Conservation (phyloP, 179 eudicot species). For the Spergularia azorica region DNA sequence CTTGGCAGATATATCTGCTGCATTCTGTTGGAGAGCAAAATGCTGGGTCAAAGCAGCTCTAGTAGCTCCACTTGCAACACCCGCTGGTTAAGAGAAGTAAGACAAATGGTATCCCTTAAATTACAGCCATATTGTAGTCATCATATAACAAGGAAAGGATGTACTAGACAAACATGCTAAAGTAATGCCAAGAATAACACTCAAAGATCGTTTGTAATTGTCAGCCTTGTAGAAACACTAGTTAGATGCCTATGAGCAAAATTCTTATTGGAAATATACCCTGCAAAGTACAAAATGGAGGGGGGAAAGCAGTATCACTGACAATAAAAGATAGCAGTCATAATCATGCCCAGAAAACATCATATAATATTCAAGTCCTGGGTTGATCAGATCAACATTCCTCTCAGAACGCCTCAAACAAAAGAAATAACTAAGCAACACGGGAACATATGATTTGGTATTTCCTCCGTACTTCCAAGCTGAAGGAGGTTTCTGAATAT, state of each 20-base stretch:
- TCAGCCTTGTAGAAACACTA: background rate
- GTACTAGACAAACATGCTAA: background rate
- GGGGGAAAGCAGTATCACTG: conserved; percentile 1
- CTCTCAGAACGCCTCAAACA: background rate
- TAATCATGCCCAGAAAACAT: background rate
- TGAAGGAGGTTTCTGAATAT: conserved; percentile 1
- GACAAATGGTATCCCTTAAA: conserved; percentile 27
- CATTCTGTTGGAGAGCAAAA: conserved; percentile 94
- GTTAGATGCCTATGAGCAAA: background rate
- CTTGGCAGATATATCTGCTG: conserved; percentile 99
- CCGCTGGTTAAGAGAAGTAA: conserved; percentile 55
- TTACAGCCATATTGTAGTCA: conserved; percentile 8
- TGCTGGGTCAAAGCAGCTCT: conserved; percentile 99
- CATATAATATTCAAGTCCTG: background rate
- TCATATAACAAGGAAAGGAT: background rate
- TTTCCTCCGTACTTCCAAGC: background rate
- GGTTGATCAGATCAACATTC: background rate
- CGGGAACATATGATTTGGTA: background rate
- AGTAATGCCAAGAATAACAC: background rate
- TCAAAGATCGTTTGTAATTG: background rate
- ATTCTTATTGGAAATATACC: background rate
- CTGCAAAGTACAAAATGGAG: too few species aligned
- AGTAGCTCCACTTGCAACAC: conserved; percentile 99
- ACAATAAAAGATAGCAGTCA: background rate
- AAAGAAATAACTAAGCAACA: background rate